Evolutionary conservation across 2,329 filamentous ascomycete species (phyloP), one percentile per base, ranked within the genome.

Genomic region (Colletotrichum magnum): DNA sequence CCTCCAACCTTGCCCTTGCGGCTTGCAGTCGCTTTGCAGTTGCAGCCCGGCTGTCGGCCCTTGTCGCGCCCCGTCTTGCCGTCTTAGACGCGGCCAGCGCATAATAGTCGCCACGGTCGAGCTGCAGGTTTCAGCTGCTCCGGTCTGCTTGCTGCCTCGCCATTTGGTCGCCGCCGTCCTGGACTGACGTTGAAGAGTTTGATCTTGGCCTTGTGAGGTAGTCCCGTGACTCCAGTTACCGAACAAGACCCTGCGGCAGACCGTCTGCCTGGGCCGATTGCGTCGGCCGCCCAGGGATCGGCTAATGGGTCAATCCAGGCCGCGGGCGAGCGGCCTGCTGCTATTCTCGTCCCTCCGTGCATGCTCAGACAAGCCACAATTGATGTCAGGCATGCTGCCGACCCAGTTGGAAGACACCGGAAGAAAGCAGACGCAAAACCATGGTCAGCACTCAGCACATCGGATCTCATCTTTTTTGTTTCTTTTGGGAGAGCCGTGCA

Each of bases 21-120:
- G 39, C 53, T 57, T 62, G 28, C 21, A 12, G 54, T 36, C 32
- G 39, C 58, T 36, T 32, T 21, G 28, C 21, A 12, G 54, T 39
- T 47, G 60, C 24, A 63, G 56, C 24, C 52, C 48, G 45, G 32
- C 15, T 54, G 43, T 26, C 54, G 53, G 66, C 45, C 53, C 47
- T 68, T 18, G 41, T 36, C 45, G 36, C 32, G 45, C 51, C 52
- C 57, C n/a, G 45, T 52, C 59, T 64, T 58, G 71, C 57, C n/a
- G 45, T 52, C 59, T 64, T 58, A 72, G 64, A 69, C 64, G 70
- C 70, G 70, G 63, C 64, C 59, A 64, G 64, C 68, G 69, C 64
- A 71, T 65, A 60, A 66, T 64, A 52, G 61, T 71, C 69, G 70
- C 70, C 70, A 72, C 70, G 56, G 54, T 58, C 60, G 48, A 70